Evolutionary conservation across 2,329 filamentous ascomycete genomes (phyloP).

Genomic region (Aspergillus aculeatinus): DNA sequence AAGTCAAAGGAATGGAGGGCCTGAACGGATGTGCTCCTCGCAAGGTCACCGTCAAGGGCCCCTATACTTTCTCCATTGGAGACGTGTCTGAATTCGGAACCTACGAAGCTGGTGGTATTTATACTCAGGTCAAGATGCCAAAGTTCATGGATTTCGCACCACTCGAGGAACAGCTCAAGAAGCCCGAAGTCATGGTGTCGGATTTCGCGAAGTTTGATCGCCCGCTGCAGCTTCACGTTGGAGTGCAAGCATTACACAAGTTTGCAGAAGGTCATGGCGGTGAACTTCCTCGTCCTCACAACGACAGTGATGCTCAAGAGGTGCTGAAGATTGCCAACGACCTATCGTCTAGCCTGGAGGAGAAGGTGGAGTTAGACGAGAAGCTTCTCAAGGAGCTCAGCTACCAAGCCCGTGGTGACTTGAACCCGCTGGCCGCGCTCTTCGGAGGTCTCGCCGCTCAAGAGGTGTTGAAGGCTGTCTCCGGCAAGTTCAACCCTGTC

Average conservation of each 20-base stretch:
- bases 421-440: constrained; percentile 89
- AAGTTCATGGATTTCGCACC: constrained; percentile 87
- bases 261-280: constrained; percentile 72
- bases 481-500: constrained; percentile 95
- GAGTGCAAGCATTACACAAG: constrained; percentile 86
- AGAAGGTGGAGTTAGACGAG: constrained; percentile 82
- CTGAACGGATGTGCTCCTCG: constrained; percentile 81
- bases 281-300: constrained; percentile 76
- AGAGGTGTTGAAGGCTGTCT: constrained; percentile 94
- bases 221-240: constrained; percentile 85
- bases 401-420: constrained; percentile 88
- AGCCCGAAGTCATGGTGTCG: constrained; percentile 85
- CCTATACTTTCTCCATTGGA: constrained; percentile 96
- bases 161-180: constrained; percentile 73
- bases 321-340: constrained; percentile 72
- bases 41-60: constrained; percentile 90
- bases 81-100: constrained; percentile 83
- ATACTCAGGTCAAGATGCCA: constrained; percentile 97
- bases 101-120: constrained; percentile 86
- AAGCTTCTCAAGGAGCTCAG: constrained; percentile 90
- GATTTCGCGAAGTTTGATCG: constrained; percentile 98
- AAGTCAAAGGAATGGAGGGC: constrained; percentile 86
- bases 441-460: constrained; percentile 93
- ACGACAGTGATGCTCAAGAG: constrained; percentile 77
- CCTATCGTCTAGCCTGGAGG: constrained; percentile 64